phyloP scores from a whole-genome alignment of 495 filamentous ascomycete species.

The Letharia lupina region DNA sequence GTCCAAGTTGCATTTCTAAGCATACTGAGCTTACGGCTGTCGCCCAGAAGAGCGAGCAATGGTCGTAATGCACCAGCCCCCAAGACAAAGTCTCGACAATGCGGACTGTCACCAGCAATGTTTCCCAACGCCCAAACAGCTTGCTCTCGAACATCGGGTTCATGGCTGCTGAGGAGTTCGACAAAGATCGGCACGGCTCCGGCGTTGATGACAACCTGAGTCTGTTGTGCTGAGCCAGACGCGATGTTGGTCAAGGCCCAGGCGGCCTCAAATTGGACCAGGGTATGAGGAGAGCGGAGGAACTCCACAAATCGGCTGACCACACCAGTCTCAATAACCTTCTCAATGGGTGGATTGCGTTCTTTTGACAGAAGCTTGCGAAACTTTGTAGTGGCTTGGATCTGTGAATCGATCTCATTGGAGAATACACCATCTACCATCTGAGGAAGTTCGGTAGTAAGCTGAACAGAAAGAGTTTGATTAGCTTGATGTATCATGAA shows the following conservation, averaged over 20 bases:
- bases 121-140: constrained; percentile 99
- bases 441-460: constrained; percentile 93
- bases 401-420: constrained; percentile 95
- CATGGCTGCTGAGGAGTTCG: constrained; percentile 86
- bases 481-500: constrained; percentile 19
- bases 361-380: constrained; percentile 96
- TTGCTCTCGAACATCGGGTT: constrained; percentile 97
- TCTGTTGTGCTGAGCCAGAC: constrained; percentile 92
- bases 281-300: constrained; percentile 92
- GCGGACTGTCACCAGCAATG: constrained; percentile 97
- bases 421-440: constrained; percentile 99
- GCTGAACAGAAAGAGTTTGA: constrained; percentile 44
- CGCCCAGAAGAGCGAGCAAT: constrained; percentile 78
- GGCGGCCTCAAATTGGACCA: constrained; percentile 98
- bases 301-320: constrained; percentile 97
- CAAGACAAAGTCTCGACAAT: constrained; percentile 93
- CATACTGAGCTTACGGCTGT: constrained; percentile 99
- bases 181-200: constrained; percentile 98
- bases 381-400: constrained; percentile 98
- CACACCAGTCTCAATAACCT: constrained; percentile 97
- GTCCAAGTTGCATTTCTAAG: constrained; percentile 98
- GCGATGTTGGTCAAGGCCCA: constrained; percentile 99
- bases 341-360: constrained; percentile 97
- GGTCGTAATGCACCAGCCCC: constrained; percentile 83
- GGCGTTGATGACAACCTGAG: constrained; percentile 97